A percentile compares a stretch with the other conserved stretches of the same genome.
phyloP scores from a whole-genome alignment of 2,329 filamentous ascomycete species.

The Akanthomyces muscarius region DNA sequence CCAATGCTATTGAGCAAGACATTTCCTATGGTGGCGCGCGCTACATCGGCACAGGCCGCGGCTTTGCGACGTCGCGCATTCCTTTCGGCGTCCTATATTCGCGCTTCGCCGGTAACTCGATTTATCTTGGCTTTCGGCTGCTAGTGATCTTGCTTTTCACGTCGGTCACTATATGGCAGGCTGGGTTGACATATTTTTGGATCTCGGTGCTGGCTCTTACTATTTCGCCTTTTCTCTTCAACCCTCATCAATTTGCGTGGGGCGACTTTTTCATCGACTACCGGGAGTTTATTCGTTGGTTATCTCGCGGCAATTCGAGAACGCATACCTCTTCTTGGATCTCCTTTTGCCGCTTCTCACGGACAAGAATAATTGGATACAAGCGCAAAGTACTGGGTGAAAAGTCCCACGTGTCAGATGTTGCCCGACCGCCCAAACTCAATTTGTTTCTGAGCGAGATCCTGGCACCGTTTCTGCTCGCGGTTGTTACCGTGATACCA shows the following conservation, averaged over 20 bases:
- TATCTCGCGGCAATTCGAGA: conserved; percentile 93
- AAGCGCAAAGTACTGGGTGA: conserved; percentile 94
- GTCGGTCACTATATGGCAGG: conserved; percentile 86
- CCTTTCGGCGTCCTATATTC: conserved; percentile 97
- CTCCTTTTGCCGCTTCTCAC: conserved; percentile 88
- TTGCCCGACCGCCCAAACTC: conserved; percentile 44
- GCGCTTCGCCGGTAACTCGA: conserved; percentile 91
- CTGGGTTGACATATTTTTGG: conserved; percentile 93
- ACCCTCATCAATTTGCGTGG: no score
- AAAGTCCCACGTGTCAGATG: conserved; percentile 81
- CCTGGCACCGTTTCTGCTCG: conserved; percentile 75
- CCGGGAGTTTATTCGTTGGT: conserved; percentile 93
- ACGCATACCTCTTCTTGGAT: conserved; percentile 98
- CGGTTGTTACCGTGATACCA: conserved; percentile 77
- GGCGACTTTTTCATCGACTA: conserved; percentile 96
- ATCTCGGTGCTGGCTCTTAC: conserved; percentile 82
- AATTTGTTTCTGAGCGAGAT: conserved; percentile 95
- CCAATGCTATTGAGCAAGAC: conserved; percentile 91
- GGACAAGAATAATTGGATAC: conserved; percentile 94
- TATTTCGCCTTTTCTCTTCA: conserved; percentile 69
- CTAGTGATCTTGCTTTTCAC: conserved; percentile 96
- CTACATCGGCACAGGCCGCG: conserved; percentile 98
- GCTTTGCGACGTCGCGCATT: conserved; percentile 96
- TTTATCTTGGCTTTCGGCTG: conserved; percentile 86
- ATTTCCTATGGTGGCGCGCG: conserved; percentile 93